Evolutionary conservation across 2,329 filamentous ascomycete species (phyloP).

Genomic region (Westerdykella aurantiaca): DNA sequence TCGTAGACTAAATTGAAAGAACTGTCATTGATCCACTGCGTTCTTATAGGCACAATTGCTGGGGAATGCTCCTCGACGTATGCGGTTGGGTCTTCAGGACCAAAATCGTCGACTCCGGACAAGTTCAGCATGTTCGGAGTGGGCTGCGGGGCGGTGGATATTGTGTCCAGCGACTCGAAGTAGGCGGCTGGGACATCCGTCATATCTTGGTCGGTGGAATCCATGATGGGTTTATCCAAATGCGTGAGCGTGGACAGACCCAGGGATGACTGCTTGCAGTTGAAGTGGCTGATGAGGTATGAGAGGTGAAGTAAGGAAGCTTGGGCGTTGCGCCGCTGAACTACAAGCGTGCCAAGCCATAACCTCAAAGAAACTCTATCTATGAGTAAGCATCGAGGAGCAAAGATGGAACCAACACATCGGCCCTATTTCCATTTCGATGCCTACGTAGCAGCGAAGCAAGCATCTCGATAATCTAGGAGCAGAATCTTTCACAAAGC

Average conservation of each 20-base stretch:
- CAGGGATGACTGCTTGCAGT: background rate
- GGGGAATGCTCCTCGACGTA: conserved; percentile 63
- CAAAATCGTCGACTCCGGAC: conserved; percentile 73
- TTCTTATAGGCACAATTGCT: conserved; percentile 47
- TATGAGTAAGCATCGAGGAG: too few species aligned
- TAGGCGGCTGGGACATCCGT: conserved; percentile 29
- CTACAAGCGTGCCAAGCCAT: too few species aligned
- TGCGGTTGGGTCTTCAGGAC: conserved; percentile 69
- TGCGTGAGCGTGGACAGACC: too few species aligned
- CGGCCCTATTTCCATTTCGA: too few species aligned
- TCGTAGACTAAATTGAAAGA: conserved; percentile 82
- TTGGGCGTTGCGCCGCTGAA: too few species aligned
- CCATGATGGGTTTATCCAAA: too few species aligned
- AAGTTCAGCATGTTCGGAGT: conserved; percentile 70
- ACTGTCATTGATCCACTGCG: conserved; percentile 95
- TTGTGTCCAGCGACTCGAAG: conserved; percentile 23
- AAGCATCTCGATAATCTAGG: too few species aligned
- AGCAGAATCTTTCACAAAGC: too few species aligned
- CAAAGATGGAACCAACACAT: too few species aligned
- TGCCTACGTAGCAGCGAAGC: too few species aligned
- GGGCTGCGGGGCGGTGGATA: conserved; percentile 13
- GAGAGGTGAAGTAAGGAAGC: background rate
- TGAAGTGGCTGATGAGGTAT: background rate
- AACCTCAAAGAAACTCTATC: too few species aligned
- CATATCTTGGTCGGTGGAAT: conserved; percentile 6